Evolutionary conservation across 371 early-diverging fungal genomes (phyloP), one percentile per base, ranked within the genome.

Genomic region (Dentiscutata heterogama): DNA sequence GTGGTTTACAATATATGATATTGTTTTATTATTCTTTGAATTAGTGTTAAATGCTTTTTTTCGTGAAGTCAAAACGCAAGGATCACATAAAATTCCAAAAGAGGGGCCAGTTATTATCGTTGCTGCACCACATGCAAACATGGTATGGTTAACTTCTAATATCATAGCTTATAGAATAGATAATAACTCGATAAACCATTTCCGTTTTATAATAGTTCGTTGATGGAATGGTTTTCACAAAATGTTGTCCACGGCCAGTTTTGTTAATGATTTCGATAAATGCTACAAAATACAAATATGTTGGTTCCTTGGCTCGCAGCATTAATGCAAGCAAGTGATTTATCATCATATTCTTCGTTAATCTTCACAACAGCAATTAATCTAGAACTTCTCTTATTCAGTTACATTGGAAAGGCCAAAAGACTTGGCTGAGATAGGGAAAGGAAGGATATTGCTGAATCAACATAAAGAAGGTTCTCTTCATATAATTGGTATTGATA

Each of bases 71-170:
- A 92, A 91, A 78, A 90, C 92, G 5, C 92, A 97, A 31, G 97
- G 97, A 81, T 86, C 91, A 46, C 96, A 98, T 85, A 88, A 92
- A 80, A 93, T 99, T 51, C 99, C 99, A 8, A 80, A 83, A 61
- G 86, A 89, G 22, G 97, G 96, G 0, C 97, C 97, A 4, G 94
- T 97, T 64, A 95, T 99, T 71, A 97, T 99, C 86, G 96, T 97
- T 50, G 96, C 93, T 3, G 98, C 96, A 1, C 98, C 98, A 18
- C 99, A 98, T 90, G 95, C 96, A 54, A 98, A 98, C 88, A 98
- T 97, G 88, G 94, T 92, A 91, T n/a, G n/a, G n/a, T n/a, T n/a
- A n/a, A n/a, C n/a, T n/a, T n/a, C n/a, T n/a, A n/a, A n/a, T n/a
- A n/a, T n/a, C n/a, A 35, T 35, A 31, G 35, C 3, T 31, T 31